Conservation (phyloP, 192 early-diverging fungal species). For the Backusella psychrophila region DNA sequence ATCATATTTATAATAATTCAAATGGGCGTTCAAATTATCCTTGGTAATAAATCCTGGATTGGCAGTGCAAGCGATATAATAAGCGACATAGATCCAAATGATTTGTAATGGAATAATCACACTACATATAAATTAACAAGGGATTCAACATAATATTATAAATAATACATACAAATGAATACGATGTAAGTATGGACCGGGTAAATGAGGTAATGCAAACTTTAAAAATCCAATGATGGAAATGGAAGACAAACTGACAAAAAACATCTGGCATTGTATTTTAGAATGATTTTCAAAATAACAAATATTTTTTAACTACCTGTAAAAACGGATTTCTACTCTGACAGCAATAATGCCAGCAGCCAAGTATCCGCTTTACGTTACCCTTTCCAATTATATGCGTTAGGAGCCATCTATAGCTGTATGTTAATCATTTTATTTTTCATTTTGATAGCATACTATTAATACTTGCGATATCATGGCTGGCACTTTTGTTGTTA, state of each 20-base stretch:
- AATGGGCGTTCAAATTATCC: slow-evolving; percentile 36
- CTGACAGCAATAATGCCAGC: slow-evolving; percentile 27
- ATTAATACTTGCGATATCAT: slow-evolving; percentile 16
- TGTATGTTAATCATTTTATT: background rate
- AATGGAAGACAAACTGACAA: slow-evolving; percentile 24
- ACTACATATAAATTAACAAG: background rate
- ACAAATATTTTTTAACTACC: slow-evolving; percentile 3
- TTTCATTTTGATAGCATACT: background rate
- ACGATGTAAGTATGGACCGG: slow-evolving; percentile 28
- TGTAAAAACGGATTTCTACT: slow-evolving; percentile 39
- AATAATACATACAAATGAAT: slow-evolving; percentile 32
- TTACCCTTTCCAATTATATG: slow-evolving; percentile 9
- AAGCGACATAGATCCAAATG: slow-evolving; percentile 41
- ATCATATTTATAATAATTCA: slow-evolving; percentile 47
- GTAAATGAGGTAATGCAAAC: slow-evolving; percentile 28
- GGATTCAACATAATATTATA: background rate
- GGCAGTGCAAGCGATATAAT: slow-evolving; percentile 42
- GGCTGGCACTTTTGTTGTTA: slow-evolving; percentile 14
- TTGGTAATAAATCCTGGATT: slow-evolving; percentile 47
- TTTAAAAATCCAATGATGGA: slow-evolving; percentile 25
- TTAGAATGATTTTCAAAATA: no score
- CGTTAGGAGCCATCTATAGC: background rate
- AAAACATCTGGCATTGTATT: slow-evolving; percentile 27
- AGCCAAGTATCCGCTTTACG: background rate
- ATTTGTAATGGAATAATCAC: slow-evolving; percentile 42